Evolutionary conservation across 495 filamentous ascomycete species (phyloP).

Genomic region (Neohortaea acidophila): DNA sequence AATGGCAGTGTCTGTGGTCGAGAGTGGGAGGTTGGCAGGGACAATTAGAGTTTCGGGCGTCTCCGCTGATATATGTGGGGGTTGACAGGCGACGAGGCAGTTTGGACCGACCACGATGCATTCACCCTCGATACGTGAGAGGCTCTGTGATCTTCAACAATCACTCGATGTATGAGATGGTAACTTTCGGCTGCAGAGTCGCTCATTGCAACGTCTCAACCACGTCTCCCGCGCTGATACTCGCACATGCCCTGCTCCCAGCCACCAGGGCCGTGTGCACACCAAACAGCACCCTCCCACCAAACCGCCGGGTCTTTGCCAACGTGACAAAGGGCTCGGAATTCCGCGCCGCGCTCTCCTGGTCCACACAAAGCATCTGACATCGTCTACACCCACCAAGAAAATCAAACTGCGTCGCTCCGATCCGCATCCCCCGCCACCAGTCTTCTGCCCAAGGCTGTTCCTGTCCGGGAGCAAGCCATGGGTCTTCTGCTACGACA

Average conservation of each 20-base stretch:
- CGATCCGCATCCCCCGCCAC: conserved; percentile 38
- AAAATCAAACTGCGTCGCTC: conserved; percentile 35
- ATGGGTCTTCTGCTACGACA: conserved; percentile 38
- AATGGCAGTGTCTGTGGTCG: not conserved
- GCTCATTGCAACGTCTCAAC: conserved; percentile 24
- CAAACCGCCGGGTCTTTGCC: conserved; percentile 65
- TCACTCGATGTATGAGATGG: too few relatives aligned
- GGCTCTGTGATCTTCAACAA: too few relatives aligned
- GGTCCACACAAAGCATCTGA: conserved; percentile 91
- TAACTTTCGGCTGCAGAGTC: too few relatives aligned
- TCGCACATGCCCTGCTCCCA: conserved; percentile 28
- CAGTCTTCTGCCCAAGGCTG: conserved; percentile 46
- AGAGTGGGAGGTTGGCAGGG: too few relatives aligned
- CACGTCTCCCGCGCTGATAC: conserved; percentile 42
- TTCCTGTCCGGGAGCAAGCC: conserved; percentile 26
- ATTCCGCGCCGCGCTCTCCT: conserved; percentile 57
- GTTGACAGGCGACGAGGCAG: too few relatives aligned
- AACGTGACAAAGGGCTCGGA: conserved; percentile 82
- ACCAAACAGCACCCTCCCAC: conserved; percentile 76
- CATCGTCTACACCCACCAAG: conserved; percentile 75
- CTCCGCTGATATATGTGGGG: too few relatives aligned
- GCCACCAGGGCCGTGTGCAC: conserved; percentile 39
- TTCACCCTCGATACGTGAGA: too few relatives aligned
- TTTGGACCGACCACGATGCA: too few relatives aligned
- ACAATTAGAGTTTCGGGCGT: too few relatives aligned